A percentile compares a stretch with the other conserved stretches of the same genome.
Evolutionary conservation across 148 eudicot genomes (phyloP).

Genomic region (Chenopodium album): DNA sequence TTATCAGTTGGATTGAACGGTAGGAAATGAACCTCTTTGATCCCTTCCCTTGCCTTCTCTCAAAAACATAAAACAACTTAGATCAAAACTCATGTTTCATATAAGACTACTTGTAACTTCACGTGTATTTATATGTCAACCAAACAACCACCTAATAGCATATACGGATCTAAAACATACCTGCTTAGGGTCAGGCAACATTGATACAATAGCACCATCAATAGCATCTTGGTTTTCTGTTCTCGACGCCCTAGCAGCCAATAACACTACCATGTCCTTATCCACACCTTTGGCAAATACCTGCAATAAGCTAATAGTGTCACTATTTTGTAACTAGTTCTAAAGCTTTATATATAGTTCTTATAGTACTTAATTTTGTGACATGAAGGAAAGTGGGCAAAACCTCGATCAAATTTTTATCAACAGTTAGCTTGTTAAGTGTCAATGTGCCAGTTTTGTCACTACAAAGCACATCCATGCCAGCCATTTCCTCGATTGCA

Average conservation of each 20-base stretch:
- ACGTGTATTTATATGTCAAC: too few species aligned
- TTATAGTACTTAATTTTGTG: neutral
- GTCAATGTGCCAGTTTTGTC: slow-evolving; percentile 80
- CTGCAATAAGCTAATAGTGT: slow-evolving; percentile 10
- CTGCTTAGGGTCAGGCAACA: slow-evolving; percentile 56
- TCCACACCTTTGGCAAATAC: slow-evolving; percentile 51
- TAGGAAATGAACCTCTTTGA: slow-evolving; percentile 74
- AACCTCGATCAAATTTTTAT: slow-evolving; percentile 65
- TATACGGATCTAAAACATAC: slow-evolving; percentile 14
- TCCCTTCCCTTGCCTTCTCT: slow-evolving; percentile 60
- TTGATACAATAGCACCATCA: slow-evolving; percentile 52
- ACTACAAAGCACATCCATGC: slow-evolving; percentile 84
- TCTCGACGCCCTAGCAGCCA: slow-evolving; percentile 72
- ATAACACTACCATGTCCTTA: slow-evolving; percentile 51
- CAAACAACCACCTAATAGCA: too few species aligned
- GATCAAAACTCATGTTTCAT: neutral
- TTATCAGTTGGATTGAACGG: slow-evolving; percentile 85
- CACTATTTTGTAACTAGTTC: too few species aligned
- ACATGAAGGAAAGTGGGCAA: neutral
- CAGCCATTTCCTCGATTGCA: slow-evolving; percentile 82
- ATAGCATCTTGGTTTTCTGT: slow-evolving; percentile 66
- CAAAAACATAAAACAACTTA: neutral
- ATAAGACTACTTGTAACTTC: too few species aligned
- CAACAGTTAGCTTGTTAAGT: slow-evolving; percentile 66
- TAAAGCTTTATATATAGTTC: too few species aligned